These are phyloP conservation scores for Arabis alpina DNA, from an alignment of 345 rosid species.

Conservation along the genomic window DNA sequence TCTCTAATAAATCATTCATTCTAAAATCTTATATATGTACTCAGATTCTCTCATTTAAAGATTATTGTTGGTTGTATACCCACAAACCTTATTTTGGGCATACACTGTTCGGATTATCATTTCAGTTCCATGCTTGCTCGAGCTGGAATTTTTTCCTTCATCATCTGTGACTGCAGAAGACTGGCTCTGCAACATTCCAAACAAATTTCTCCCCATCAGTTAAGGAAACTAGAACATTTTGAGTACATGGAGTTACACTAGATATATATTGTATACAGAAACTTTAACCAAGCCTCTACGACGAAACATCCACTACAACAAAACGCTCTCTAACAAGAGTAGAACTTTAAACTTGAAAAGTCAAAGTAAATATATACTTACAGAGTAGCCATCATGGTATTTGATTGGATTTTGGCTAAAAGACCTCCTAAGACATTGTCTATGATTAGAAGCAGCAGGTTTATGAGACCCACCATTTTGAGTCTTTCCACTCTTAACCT, in stretches of 20 bases:
- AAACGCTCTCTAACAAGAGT: neutral
- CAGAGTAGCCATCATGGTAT: slow-evolving; percentile 83
- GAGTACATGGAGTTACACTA: slow-evolving; percentile 5
- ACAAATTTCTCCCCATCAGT: slow-evolving; percentile 15
- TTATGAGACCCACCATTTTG: slow-evolving; percentile 47
- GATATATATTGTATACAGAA: neutral
- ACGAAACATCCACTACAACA: neutral
- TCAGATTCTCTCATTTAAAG: slow-evolving; percentile 16
- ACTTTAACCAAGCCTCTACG: slow-evolving; percentile 18
- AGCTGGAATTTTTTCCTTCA: slow-evolving; percentile 62
- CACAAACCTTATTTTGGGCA: slow-evolving; percentile 75
- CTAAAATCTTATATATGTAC: neutral
- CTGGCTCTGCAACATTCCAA: slow-evolving; percentile 66
- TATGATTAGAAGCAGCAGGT: slow-evolving; percentile 49
- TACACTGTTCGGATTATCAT: slow-evolving; percentile 72
- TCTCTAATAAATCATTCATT: slow-evolving; percentile 1
- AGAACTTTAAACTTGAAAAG: neutral
- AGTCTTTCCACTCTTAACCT: slow-evolving; percentile 49
- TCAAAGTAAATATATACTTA: slow-evolving; percentile 47
- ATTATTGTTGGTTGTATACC: neutral
- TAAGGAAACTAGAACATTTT: neutral
- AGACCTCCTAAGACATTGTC: slow-evolving; percentile 68
- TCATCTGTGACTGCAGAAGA: slow-evolving; percentile 92
- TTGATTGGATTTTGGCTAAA: slow-evolving; percentile 72
- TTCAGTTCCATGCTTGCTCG: slow-evolving; percentile 56